Conservation (phyloP, 1,139 yeast species). For the Yamadazyma diddensiae region DNA sequence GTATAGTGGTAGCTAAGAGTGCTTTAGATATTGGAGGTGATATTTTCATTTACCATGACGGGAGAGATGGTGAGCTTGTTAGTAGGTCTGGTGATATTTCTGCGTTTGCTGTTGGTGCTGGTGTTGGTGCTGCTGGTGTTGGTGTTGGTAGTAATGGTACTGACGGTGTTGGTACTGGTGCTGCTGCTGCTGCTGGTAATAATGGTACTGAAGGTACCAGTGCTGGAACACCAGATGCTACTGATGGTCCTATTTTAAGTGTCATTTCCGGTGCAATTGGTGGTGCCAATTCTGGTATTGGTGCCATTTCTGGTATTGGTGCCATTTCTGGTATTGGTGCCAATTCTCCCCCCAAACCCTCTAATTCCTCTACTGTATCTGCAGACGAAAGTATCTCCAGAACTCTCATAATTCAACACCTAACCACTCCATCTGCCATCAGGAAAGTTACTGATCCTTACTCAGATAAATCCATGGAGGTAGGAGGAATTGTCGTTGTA, state of each 20-base stretch:
- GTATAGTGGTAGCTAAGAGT: no score
- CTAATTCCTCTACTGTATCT: no score
- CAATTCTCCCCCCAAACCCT: no score
- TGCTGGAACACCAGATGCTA: no score
- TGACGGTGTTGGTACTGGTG: neutral
- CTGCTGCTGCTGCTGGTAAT: neutral
- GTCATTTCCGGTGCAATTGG: no score
- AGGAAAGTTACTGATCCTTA: slow-evolving; percentile 29
- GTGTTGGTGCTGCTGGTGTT: neutral
- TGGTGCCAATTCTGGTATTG: no score
- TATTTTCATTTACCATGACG: neutral
- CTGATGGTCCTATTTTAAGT: no score
- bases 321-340: no score
- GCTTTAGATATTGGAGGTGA: no score
- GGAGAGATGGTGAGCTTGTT: no score
- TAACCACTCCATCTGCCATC: slow-evolving; percentile 17
- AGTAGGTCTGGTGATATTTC: neutral
- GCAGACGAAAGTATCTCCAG: slow-evolving; percentile 28
- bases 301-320: no score
- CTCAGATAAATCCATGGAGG: slow-evolving; percentile 22
- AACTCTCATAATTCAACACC: slow-evolving; percentile 27
- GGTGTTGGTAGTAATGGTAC: neutral
- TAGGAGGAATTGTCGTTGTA: slow-evolving; percentile 39
- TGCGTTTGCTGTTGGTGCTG: neutral
- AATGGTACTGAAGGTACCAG: no score